Evolutionary conservation across 768 basidiomycete species (phyloP).

Genomic region (Leccinum fibrillosum): DNA sequence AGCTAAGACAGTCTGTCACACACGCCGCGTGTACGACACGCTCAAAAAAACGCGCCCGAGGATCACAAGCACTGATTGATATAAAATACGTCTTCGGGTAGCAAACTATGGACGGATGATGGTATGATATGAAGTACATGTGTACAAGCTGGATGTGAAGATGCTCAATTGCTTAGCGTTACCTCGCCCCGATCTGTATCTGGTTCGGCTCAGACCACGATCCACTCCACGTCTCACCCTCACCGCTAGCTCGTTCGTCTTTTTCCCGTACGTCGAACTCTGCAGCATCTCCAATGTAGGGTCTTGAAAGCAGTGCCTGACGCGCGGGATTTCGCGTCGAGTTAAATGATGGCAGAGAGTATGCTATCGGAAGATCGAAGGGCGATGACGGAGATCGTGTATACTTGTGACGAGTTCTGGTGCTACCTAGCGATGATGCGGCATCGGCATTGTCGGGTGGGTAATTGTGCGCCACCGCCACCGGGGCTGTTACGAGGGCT

Average conservation of each 20-base stretch:
- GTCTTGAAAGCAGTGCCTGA: slow-evolving; percentile 1
- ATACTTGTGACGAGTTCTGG: slow-evolving; percentile 27
- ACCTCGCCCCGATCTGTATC: slow-evolving; percentile 28
- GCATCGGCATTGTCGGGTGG: slow-evolving; percentile 54
- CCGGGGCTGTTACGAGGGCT: slow-evolving; percentile 1
- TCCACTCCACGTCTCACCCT: slow-evolving; percentile 50
- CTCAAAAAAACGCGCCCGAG: neutral
- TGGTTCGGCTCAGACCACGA: slow-evolving; percentile 38
- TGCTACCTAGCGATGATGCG: slow-evolving; percentile 15
- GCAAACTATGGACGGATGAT: slow-evolving; percentile 1
- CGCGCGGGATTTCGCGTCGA: slow-evolving; percentile 7
- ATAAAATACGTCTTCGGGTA: neutral
- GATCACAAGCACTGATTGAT: neutral
- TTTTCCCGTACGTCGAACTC: slow-evolving; percentile 39
- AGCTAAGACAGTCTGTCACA: slow-evolving; percentile 10
- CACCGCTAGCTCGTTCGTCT: slow-evolving; percentile 44
- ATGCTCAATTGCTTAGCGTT: slow-evolving; percentile 11
- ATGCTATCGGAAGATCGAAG: slow-evolving; percentile 32
- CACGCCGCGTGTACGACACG: slow-evolving; percentile 24
- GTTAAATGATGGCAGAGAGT: slow-evolving; percentile 32
- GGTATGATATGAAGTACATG: slow-evolving; percentile 19
- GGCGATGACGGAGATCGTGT: slow-evolving; percentile 39
- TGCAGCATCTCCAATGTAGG: slow-evolving; percentile 4
- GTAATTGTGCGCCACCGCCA: slow-evolving; percentile 36
- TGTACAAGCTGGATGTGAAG: slow-evolving; percentile 2